Evolutionary conservation across 768 basidiomycete genomes (phyloP).

Genomic region (Guyanaporus albipodus): DNA sequence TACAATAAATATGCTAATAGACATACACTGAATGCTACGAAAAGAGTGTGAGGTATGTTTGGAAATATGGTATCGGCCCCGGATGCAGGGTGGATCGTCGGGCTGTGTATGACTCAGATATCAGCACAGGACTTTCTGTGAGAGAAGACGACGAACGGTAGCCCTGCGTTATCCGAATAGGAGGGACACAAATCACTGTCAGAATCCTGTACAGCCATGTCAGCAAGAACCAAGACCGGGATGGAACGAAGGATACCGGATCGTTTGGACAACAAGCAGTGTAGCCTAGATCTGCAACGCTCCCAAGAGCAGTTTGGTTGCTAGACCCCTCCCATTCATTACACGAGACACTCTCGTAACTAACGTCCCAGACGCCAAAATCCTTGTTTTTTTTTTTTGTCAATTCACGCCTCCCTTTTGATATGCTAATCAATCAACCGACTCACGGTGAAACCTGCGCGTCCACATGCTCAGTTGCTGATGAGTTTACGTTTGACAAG

Average conservation of each 20-base stretch:
- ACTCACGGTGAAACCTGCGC: conserved; percentile 39
- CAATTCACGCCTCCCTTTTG: neutral
- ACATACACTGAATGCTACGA: conserved; percentile 14
- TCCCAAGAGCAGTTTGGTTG: conserved; percentile 62
- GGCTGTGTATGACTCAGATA: conserved; percentile 20
- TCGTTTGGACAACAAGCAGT: conserved; percentile 72
- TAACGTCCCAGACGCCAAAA: conserved; percentile 85
- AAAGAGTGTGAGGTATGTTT: conserved; percentile 18
- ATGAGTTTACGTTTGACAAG: neutral
- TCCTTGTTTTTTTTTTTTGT: conserved; percentile 42
- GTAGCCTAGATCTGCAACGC: conserved; percentile 51
- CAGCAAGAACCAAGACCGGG: neutral
- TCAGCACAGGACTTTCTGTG: conserved; percentile 1
- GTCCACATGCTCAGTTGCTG: conserved; percentile 30
- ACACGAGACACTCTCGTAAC: conserved; percentile 64
- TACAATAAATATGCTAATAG: conserved; percentile 18
- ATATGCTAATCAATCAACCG: neutral
- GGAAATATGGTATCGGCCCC: conserved; percentile 10
- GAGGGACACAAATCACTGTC: conserved; percentile 59
- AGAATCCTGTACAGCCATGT: conserved; percentile 33
- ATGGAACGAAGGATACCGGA: conserved; percentile 41
- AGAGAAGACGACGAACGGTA: conserved; percentile 45
- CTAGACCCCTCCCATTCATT: conserved; percentile 61
- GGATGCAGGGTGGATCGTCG: conserved; percentile 28
- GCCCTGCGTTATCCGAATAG: conserved; percentile 61